Conservation (phyloP, 2,329 filamentous ascomycete species). For the Hypoxylon sp. region DNA sequence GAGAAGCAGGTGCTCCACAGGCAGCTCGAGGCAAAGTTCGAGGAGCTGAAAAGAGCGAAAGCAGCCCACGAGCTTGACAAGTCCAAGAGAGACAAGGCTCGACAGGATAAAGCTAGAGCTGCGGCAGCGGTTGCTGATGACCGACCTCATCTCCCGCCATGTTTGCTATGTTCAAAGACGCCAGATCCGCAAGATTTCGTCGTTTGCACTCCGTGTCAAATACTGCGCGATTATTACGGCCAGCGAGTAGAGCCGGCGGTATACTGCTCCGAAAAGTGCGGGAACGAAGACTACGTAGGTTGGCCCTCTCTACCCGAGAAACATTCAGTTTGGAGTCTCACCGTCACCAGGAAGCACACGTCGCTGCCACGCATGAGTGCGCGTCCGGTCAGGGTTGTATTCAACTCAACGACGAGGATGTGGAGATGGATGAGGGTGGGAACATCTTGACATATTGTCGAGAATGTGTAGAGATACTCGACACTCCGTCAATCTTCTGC, state of each 20-base stretch:
- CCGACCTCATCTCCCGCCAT: slow-evolving; percentile 51
- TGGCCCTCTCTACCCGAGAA: neutral
- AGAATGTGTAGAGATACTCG: slow-evolving; percentile 50
- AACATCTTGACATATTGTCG: slow-evolving; percentile 50
- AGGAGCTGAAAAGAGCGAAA: slow-evolving; percentile 58
- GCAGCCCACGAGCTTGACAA: slow-evolving; percentile 49
- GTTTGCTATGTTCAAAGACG: slow-evolving; percentile 49
- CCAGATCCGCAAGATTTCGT: slow-evolving; percentile 49
- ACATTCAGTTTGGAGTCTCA: slow-evolving; percentile 36
- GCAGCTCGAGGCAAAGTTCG: slow-evolving; percentile 56
- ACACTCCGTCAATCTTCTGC: slow-evolving; percentile 52
- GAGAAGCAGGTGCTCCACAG: slow-evolving; percentile 48
- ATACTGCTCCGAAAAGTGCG: slow-evolving; percentile 57
- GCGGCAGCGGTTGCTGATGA: slow-evolving; percentile 43
- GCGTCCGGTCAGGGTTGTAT: slow-evolving; percentile 52
- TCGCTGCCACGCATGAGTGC: slow-evolving; percentile 52
- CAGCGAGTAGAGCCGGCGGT: slow-evolving; percentile 49
- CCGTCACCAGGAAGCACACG: slow-evolving; percentile 49
- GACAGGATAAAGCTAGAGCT: slow-evolving; percentile 53
- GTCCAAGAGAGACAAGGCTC: slow-evolving; percentile 43
- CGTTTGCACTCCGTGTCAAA: slow-evolving; percentile 56
- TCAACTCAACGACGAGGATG: slow-evolving; percentile 51
- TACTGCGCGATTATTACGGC: slow-evolving; percentile 49
- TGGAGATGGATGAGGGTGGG: slow-evolving; percentile 49
- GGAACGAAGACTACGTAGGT: slow-evolving; percentile 53